Percentiles rank a stretch among this genome's conserved stretches.
These are phyloP conservation scores for Erysimum cheiranthoides DNA, from an alignment of 345 rosid species.

Conservation along the genomic window DNA sequence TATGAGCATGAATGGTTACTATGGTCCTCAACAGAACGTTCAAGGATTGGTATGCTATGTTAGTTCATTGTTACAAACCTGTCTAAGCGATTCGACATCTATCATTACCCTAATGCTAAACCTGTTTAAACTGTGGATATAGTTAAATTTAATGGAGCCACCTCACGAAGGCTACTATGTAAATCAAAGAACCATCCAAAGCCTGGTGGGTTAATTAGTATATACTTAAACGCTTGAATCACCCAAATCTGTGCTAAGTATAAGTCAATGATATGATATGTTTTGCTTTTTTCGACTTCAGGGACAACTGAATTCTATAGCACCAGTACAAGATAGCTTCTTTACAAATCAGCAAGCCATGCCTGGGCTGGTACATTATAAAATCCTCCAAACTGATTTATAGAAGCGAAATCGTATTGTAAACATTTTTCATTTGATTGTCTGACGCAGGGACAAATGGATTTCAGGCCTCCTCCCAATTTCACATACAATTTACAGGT, in stretches of 20 bases:
- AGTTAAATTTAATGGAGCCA: conserved; percentile 71
- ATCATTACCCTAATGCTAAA: conserved; percentile 1
- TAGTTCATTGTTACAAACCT: conserved; percentile 1
- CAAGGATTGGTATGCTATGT: conserved; percentile 61
- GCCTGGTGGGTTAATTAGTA: conserved; percentile 54
- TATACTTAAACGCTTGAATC: neutral
- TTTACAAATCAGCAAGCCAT: conserved; percentile 61
- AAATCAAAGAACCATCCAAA: conserved; percentile 58
- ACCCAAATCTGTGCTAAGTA: neutral
- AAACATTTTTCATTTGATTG: neutral
- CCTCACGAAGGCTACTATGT: conserved; percentile 72
- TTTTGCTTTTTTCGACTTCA: conserved; percentile 30
- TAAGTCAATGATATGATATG: neutral
- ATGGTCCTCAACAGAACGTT: conserved; percentile 57
- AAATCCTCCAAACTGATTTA: conserved; percentile 4
- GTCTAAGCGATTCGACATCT: neutral
- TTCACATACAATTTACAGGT: conserved; percentile 70
- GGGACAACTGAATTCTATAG: conserved; percentile 63
- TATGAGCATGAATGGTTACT: conserved; percentile 56
- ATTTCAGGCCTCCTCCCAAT: conserved; percentile 63
- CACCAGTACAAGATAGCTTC: conserved; percentile 55
- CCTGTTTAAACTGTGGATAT: conserved; percentile 47
- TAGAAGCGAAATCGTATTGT: conserved; percentile 10
- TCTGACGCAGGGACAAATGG: conserved; percentile 53
- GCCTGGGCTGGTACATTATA: conserved; percentile 57